Evolutionary conservation across 768 basidiomycete species (phyloP).

Genomic region (Mycena maculata): DNA sequence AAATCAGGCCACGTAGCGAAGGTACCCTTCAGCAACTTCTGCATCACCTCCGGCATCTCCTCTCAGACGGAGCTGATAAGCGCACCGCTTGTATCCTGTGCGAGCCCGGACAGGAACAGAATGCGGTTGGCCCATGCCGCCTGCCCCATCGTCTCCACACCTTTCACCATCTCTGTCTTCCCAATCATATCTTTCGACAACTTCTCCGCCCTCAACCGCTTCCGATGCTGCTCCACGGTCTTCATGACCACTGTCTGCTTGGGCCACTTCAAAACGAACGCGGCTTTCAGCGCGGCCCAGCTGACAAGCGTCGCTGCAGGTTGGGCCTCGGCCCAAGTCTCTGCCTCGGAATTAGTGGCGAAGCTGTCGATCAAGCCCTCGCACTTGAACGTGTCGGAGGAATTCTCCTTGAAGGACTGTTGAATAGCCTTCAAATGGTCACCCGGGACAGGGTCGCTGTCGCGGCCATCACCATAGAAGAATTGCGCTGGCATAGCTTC

Average conservation of each 20-base stretch:
- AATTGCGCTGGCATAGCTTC: conserved; percentile 18
- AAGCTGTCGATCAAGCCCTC: conserved; percentile 13
- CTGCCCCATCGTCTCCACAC: conserved; percentile 16
- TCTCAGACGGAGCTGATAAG: conserved; percentile 18
- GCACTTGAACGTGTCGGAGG: conserved; percentile 15
- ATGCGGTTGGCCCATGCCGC: conserved; percentile 15
- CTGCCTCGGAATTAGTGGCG: conserved; percentile 14
- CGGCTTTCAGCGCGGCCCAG: conserved; percentile 15
- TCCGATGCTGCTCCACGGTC: conserved; percentile 23
- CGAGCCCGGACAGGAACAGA: conserved; percentile 4
- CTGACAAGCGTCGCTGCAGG: neutral
- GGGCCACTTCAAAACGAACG: conserved; percentile 17
- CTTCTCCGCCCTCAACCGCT: conserved; percentile 20
- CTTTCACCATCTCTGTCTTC: conserved; percentile 7
- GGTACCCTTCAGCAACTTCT: conserved; percentile 11
- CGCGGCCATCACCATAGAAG: conserved; percentile 15
- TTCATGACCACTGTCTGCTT: conserved; percentile 2
- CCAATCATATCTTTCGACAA: conserved; percentile 14
- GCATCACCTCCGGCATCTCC: conserved; percentile 9
- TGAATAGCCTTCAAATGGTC: conserved; percentile 15
- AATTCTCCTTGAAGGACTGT: conserved; percentile 21
- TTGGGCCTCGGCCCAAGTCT: conserved; percentile 4
- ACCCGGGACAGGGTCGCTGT: conserved; percentile 2
- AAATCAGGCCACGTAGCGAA: conserved; percentile 12
- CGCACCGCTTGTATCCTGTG: conserved; percentile 16